Conservation (phyloP, 1,284 basidiomycete genomes). For the Tilletia caries region DNA sequence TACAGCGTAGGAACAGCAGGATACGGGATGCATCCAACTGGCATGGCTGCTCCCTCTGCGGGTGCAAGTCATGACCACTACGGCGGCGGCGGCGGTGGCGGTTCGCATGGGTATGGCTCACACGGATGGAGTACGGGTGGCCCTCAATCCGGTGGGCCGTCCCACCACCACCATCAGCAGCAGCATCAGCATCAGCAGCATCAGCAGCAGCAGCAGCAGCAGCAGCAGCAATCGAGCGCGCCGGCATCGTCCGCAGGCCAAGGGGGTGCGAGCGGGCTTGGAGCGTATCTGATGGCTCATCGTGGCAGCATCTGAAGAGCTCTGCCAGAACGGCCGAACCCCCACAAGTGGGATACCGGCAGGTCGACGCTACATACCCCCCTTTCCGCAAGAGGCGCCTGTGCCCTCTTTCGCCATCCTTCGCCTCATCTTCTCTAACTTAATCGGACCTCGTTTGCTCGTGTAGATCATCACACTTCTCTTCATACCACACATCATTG, state of each 20-base stretch:
- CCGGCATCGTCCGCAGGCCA: conserved; percentile 10
- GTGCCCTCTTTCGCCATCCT: no score
- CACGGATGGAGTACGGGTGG: neutral
- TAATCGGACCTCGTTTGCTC: no score
- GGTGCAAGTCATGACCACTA: neutral
- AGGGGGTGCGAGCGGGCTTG: conserved; percentile 21
- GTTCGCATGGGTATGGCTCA: neutral
- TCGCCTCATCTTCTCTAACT: no score
- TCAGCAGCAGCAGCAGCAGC: conserved; percentile 3
- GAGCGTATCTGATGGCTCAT: conserved; percentile 38
- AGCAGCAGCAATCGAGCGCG: conserved; percentile 18
- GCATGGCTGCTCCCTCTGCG: neutral
- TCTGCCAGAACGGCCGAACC: no score
- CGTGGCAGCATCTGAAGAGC: conserved; percentile 28
- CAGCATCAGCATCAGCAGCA: conserved; percentile 13
- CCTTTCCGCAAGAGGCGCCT: no score
- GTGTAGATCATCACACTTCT: no score
- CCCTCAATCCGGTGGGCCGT: neutral
- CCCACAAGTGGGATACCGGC: no score
- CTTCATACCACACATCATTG: no score
- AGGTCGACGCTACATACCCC: no score
- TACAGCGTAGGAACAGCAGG: neutral
- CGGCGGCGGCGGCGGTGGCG: neutral
- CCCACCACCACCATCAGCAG: neutral
- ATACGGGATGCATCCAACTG: neutral